A percentile compares a stretch with the other conserved stretches of the same genome.
Evolutionary conservation across 805 yeast species (phyloP).

Genomic region (Ogataea haglerorum): DNA sequence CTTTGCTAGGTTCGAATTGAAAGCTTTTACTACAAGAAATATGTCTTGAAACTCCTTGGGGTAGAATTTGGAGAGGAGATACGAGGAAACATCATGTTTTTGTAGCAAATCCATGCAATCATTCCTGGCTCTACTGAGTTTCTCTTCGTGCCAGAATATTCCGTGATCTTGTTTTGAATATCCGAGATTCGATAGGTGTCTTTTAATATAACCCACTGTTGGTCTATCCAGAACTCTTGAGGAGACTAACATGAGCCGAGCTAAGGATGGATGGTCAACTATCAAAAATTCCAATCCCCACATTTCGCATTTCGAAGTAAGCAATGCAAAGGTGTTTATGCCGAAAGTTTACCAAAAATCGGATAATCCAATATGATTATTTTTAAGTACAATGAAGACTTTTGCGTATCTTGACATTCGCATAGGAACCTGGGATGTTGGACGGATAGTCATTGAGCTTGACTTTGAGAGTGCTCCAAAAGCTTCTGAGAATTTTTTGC

Average conservation of each 20-base stretch:
- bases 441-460: constrained; percentile 62
- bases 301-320: constrained; percentile 2
- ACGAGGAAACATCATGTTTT: constrained; percentile 58
- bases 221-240: too few relatives aligned
- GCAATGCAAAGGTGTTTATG: neutral
- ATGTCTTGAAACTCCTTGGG: constrained; percentile 63
- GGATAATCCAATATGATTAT: neutral
- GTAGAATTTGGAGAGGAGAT: constrained; percentile 61
- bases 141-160: constrained; percentile 11
- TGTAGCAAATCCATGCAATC: constrained; percentile 45
- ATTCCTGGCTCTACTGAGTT: constrained; percentile 32
- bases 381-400: neutral
- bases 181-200: too few relatives aligned
- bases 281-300: constrained; percentile 2
- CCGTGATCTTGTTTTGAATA: too few relatives aligned
- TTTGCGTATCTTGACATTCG: constrained; percentile 50
- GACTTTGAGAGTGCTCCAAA: constrained; percentile 50
- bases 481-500: constrained; percentile 48
- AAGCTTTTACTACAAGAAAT: constrained; percentile 60
- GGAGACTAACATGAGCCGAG: too few relatives aligned
- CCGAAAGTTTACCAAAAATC: too few relatives aligned
- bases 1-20: constrained; percentile 55
- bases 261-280: too few relatives aligned
- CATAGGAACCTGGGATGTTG: constrained; percentile 41
- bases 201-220: too few relatives aligned